Conservation (phyloP, 768 basidiomycete species). For the Pleurotus pulmonarius region DNA sequence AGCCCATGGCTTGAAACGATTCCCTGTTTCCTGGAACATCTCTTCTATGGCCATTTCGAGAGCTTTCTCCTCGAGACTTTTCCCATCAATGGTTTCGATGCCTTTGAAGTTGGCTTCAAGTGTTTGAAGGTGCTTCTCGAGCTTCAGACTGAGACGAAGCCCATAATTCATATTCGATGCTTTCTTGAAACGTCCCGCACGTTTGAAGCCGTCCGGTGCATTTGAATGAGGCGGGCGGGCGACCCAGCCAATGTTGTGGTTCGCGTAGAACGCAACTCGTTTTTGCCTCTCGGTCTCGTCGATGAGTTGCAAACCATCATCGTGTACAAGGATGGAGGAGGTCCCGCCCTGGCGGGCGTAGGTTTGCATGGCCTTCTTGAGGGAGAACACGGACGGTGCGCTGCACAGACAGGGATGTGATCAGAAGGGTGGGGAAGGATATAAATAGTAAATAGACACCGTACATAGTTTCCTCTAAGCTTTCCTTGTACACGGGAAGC, state of each 20-base stretch:
- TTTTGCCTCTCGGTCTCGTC: slow-evolving; percentile 56
- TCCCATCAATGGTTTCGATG: slow-evolving; percentile 32
- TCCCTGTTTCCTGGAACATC: slow-evolving; percentile 53
- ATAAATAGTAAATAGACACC: slow-evolving; percentile 27
- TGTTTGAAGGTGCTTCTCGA: slow-evolving; percentile 47
- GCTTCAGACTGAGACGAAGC: slow-evolving; percentile 30
- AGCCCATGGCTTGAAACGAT: slow-evolving; percentile 70
- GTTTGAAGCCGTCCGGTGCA: slow-evolving; percentile 63
- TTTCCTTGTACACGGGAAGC: slow-evolving; percentile 88
- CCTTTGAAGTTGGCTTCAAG: slow-evolving; percentile 38
- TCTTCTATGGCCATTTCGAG: slow-evolving; percentile 74
- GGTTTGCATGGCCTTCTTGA: slow-evolving; percentile 87
- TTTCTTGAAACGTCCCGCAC: slow-evolving; percentile 90
- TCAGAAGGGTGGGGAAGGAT: no score
- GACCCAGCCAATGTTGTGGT: slow-evolving; percentile 80
- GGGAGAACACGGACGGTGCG: slow-evolving; percentile 68
- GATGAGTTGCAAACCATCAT: slow-evolving; percentile 77
- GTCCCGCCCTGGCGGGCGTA: slow-evolving; percentile 89
- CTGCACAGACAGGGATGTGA: no score
- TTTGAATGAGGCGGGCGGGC: slow-evolving; percentile 72
- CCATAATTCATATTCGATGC: slow-evolving; percentile 89
- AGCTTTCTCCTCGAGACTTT: slow-evolving; percentile 64
- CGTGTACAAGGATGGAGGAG: slow-evolving; percentile 75
- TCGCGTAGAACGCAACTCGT: slow-evolving; percentile 70
- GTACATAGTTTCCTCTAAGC: slow-evolving; percentile 77